Percentiles rank a stretch among this genome's conserved stretches.
Evolutionary conservation across 177 flowering plant genomes (phyloP).

Genomic region (Vitis hybrid): DNA sequence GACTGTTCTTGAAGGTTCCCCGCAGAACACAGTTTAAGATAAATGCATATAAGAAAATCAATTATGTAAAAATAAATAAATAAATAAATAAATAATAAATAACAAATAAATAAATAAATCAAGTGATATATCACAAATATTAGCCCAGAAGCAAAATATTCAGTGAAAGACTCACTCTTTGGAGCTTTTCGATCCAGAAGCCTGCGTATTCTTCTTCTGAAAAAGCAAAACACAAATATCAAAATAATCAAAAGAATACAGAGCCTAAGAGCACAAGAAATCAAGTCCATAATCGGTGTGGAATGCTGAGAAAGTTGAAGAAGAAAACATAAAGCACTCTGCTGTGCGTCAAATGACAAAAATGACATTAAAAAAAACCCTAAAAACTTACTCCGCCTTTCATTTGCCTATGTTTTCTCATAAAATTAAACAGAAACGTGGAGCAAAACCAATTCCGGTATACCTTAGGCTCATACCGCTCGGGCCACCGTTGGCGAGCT

Average conservation of each 20-base stretch:
- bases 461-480: constrained; percentile 23
- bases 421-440: not conserved
- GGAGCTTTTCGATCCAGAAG: not conserved
- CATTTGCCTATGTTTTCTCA: too few relatives aligned
- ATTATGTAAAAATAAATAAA: too few relatives aligned
- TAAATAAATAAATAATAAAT: too few relatives aligned
- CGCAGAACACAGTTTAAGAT: too few relatives aligned
- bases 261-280: not conserved
- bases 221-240: not conserved
- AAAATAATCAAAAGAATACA: not conserved
- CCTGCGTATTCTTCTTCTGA: not conserved
- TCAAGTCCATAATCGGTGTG: too few relatives aligned
- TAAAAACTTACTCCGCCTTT: too few relatives aligned
- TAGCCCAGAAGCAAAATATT: not conserved
- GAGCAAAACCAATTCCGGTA: not conserved
- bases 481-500: constrained; percentile 40
- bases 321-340: too few relatives aligned
- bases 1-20: too few relatives aligned
- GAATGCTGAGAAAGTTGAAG: too few relatives aligned
- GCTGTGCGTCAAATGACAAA: too few relatives aligned
- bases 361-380: too few relatives aligned
- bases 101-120: not conserved
- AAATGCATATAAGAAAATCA: too few relatives aligned
- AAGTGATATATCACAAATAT: not conserved
- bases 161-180: not conserved